phyloP scores from a whole-genome alignment of 306 rosid species.

The Phaseolus lunatus region DNA sequence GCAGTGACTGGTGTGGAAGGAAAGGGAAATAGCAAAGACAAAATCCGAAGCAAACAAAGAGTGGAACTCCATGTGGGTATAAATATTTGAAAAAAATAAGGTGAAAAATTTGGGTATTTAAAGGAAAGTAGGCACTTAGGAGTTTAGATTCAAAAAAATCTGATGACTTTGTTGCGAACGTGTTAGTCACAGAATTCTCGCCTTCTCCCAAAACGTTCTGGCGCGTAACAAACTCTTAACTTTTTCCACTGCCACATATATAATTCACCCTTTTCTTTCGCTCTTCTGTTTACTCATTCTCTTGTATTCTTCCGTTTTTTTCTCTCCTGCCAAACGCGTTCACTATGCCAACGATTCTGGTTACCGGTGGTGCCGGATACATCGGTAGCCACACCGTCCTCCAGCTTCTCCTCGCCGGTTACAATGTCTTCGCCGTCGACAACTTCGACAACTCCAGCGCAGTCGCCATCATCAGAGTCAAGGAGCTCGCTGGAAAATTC shows the following conservation, averaged over 20 bases:
- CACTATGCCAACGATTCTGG: constrained; percentile 65
- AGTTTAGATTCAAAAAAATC: neutral
- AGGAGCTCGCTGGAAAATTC: constrained; percentile 70
- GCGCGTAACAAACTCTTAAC: constrained; percentile 46
- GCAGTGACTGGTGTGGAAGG: neutral
- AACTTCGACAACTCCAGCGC: constrained; percentile 85
- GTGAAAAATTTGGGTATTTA: neutral
- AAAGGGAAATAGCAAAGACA: constrained; percentile 25
- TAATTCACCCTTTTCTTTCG: constrained; percentile 2
- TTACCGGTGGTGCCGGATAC: constrained; percentile 99
- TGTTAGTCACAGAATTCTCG: constrained; percentile 40
- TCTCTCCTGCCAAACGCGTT: neutral
- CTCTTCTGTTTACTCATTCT: neutral
- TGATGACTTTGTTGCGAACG: constrained; percentile 4
- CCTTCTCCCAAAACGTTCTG: constrained; percentile 30
- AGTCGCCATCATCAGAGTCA: constrained; percentile 64
- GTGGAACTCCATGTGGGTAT: constrained; percentile 43
- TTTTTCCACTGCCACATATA: constrained; percentile 29
- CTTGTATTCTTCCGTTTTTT: neutral
- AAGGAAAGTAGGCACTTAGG: neutral
- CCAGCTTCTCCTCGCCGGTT: constrained; percentile 84
- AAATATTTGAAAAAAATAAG: neutral
- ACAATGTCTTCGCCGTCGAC: constrained; percentile 69
- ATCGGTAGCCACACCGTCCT: constrained; percentile 96
- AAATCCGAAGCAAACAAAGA: constrained; percentile 18